Evolutionary conservation across 176 grass and related monocot species (phyloP), one percentile per base, ranked within the genome.

Genomic region (Zoysia japonica): DNA sequence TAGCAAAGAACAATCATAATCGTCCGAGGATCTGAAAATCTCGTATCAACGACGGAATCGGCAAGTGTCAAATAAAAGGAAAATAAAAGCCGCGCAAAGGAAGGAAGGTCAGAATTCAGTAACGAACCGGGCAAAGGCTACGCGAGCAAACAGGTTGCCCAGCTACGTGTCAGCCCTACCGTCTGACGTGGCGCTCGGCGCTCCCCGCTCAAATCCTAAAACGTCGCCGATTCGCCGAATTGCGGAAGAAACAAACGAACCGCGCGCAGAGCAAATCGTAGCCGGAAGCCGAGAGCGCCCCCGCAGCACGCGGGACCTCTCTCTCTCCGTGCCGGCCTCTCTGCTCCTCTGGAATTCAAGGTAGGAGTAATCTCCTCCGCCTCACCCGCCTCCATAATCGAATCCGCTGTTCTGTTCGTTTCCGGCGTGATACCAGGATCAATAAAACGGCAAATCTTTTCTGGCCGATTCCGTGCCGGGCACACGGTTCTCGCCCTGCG

Each of bases 201-300:
- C 75, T 51, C 80, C 42, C 9, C 78, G 67, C 82, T 72, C 48
- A 45, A 81, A 85, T 81, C 87, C 87, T 85, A 76, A 39, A 85
- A 85, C 78, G 87, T 72, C 77, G 82, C 87, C 72, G 78, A 81
- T 79, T 52, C 64, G 81, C 86, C 75, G 87, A 59, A 70, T 53
- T 37, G 38, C 17, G 44, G 71, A 38, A 45, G 47, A 46, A 56
- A 59, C 45, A 39, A 39, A 50, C 72, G 46, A 52, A 37, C 12
- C 38, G 61, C 36, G 63, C 61, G 48, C 36, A 51, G 75, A 52
- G 55, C 65, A 47, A 35, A 71, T 57, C 41, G 65, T 37, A 76
- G 60, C 56, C 68, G 40, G 37, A 66, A 59, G 45, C 50, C 60
- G 54, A 38, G 54, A 38, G 76, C 75, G 12, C 3, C n/a, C 52